Evolutionary conservation across 1,139 yeast species (phyloP).

Genomic region (Casaregolazyma suthepensis): DNA sequence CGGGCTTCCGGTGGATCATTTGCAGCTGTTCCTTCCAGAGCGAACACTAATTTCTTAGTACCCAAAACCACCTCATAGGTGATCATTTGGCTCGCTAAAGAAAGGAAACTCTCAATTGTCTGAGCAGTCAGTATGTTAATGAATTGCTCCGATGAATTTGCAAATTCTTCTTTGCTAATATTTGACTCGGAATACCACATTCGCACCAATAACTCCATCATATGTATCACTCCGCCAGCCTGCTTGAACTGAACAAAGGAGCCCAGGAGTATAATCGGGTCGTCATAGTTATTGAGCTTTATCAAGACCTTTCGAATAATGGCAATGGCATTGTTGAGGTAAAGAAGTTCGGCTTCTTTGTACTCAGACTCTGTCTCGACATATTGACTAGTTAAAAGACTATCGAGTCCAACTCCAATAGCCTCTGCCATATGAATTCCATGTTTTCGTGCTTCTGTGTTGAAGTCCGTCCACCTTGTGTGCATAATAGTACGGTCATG

Average conservation of each 20-base stretch:
- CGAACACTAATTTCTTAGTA: conserved; percentile 8
- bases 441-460: conserved; percentile 16
- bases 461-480: background rate
- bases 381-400: background rate
- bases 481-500: conserved; percentile 20
- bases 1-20: conserved; percentile 22
- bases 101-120: background rate
- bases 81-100: conserved; percentile 15
- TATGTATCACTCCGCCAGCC: conserved; percentile 25
- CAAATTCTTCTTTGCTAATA: conserved; percentile 13
- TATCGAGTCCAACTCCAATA: conserved; percentile 25
- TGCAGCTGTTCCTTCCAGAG: conserved; percentile 12
- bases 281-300: conserved; percentile 18
- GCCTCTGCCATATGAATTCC: conserved; percentile 29
- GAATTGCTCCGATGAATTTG: conserved; percentile 5
- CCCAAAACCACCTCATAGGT: conserved; percentile 23
- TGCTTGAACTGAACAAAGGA: conserved; percentile 31
- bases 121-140: background rate
- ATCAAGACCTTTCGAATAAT: conserved; percentile 23
- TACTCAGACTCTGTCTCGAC: conserved; percentile 7
- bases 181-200: conserved; percentile 19
- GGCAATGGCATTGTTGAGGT: conserved; percentile 11
- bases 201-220: conserved; percentile 22
- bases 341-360: background rate
- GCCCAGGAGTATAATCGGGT: conserved; percentile 19